A percentile compares a stretch with the other conserved stretches of the same genome.
phyloP scores from a whole-genome alignment of 176 grass and related monocot genomes.

The Bolboschoenus planiculmis region DNA sequence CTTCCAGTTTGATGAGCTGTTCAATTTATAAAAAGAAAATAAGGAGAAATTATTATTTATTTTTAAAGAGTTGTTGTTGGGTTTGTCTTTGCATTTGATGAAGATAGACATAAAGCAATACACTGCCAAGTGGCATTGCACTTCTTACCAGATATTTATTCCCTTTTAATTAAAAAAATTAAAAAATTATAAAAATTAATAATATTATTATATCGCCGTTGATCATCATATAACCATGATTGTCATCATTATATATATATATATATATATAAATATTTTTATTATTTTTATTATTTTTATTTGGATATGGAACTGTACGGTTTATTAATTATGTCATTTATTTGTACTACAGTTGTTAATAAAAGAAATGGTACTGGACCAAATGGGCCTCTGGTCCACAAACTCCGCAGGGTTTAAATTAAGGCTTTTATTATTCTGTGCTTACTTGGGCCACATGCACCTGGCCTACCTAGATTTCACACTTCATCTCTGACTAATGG shows the following conservation, averaged over 20 bases:
- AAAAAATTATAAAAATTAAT: not conserved
- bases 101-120: not conserved
- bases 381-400: not conserved
- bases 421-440: not conserved
- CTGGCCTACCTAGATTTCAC: not conserved
- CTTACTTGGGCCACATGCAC: not conserved
- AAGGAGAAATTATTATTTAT: no score
- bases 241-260: not conserved
- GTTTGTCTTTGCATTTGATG: not conserved
- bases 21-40: not conserved
- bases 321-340: not conserved
- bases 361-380: not conserved
- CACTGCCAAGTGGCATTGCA: not conserved
- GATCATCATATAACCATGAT: not conserved
- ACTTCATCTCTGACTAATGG: no score
- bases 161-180: no score
- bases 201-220: not conserved
- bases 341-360: not conserved
- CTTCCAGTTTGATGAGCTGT: slow-evolving; percentile 12
- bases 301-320: no score
- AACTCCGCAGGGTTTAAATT: not conserved
- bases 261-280: no score
- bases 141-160: no score
- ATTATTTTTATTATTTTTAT: no score
- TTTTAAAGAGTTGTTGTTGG: no score